Evolutionary conservation across 495 filamentous ascomycete genomes (phyloP), one percentile per base, ranked within the genome.

Genomic region (Lasiosphaeria miniovina): DNA sequence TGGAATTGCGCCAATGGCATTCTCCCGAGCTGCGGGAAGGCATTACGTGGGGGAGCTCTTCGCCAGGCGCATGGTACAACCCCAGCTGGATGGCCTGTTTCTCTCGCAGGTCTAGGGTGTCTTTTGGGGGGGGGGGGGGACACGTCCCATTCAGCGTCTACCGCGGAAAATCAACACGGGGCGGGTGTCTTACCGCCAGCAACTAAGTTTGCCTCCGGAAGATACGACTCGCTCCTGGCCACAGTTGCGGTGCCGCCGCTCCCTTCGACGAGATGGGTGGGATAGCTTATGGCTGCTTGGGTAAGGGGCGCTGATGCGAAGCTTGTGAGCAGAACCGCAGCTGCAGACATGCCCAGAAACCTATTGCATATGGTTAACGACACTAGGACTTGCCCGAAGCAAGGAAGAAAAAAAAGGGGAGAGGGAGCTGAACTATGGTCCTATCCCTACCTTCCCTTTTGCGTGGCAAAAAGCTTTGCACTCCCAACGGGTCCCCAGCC

Each of bases 301-400:
- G 76, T 74, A 49, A 82, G 74, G 9, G 80, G 75, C 35, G 74
- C 74, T 49, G 74, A 72, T 0, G 71, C 71, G 9, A 79, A 67
- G 9, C 70, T 66, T 0, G 77, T 58, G n/a, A 80, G 65, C 6
- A 76, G 56, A 5, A 76, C 64, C 0, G 76, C 52, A 48, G 74
- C 74, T 35, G 73, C 79, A 17, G 74, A 60, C 32, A 72, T 72
- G 24, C 77, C 76, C 32, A 80, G 59, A 40, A 72, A 71, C 52
- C 78, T 62, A 52, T 11, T 24, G 24, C 24, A 24, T 24, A 24
- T 24, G 24, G 24, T 24, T 24, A 24, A 24, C 24, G 24, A 24
- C 24, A 24, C 24, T 2, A 24, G 24, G 24, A 24, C 24, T 24
- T 24, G 24, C 24, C 24, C 9, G n/a, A 11, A 35, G 54, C 38